Evolutionary conservation across 164 flowering plant genomes (phyloP).

Genomic region (Paratinospora sagittata): DNA sequence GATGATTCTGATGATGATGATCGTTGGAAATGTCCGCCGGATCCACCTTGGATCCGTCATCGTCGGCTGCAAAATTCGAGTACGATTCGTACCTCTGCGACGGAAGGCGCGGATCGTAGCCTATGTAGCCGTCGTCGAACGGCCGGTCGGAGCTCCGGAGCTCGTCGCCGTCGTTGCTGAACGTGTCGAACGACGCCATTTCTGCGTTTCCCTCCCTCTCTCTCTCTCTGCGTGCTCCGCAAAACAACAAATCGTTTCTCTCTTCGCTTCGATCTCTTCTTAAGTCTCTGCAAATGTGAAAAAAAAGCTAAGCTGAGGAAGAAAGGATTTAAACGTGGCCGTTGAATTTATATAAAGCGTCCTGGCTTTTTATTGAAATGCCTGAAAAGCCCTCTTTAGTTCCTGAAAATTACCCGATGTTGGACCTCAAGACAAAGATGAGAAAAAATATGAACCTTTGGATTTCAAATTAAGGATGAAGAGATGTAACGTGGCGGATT

Average conservation of each 20-base stretch:
- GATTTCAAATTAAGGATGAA: no score
- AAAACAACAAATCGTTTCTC: background rate
- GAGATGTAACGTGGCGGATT: no score
- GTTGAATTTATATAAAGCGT: background rate
- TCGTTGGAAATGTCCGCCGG: constrained; percentile 10
- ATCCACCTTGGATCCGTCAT: constrained; percentile 3
- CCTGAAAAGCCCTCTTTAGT: background rate
- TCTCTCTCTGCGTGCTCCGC: background rate
- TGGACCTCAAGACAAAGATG: background rate
- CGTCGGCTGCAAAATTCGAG: constrained; percentile 27
- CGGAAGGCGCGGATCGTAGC: constrained; percentile 35
- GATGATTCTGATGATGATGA: constrained; percentile 4
- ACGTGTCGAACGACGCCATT: constrained; percentile 49
- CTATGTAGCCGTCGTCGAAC: constrained; percentile 44
- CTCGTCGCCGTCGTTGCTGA: constrained; percentile 50
- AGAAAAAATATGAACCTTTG: no score
- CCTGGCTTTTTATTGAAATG: background rate
- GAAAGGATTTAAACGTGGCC: background rate
- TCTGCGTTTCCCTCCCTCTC: constrained; percentile 10
- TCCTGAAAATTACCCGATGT: background rate
- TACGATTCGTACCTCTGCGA: constrained; percentile 39
- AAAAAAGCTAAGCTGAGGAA: background rate
- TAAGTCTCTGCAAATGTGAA: background rate
- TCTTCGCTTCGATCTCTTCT: background rate
- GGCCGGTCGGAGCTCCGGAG: constrained; percentile 23